Evolutionary conservation across 2,329 filamentous ascomycete species (phyloP), one percentile per base, ranked within the genome.

Genomic region (Talaromyces marneffei): DNA sequence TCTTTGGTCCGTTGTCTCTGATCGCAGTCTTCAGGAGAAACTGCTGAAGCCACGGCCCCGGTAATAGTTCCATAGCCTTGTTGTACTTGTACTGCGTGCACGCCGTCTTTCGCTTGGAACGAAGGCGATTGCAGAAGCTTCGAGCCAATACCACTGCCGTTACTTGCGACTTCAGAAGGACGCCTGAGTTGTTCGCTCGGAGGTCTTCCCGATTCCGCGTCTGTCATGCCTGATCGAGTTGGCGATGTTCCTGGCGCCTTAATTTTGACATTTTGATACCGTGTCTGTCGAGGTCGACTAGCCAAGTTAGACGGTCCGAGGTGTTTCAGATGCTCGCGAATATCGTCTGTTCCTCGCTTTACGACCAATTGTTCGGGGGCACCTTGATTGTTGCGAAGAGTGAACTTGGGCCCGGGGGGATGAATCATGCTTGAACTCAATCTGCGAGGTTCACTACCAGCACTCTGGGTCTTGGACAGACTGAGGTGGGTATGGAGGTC

Each of bases 251-350:
- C 68, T 14, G 79, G 83, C 14, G 84, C 85, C 71, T 88, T 88
- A 72, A 88, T 87, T 72, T 87, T 87, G 64, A 88, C 85, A 9
- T 80, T 81, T 61, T 80, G 80, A 71, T 84, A 87, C 37, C 85
- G 83, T 6, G 85, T 88, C 37, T 81, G 74, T 58, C 83, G 83
- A 2, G 85, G 85, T 44, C 81, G 77, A 64, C 79, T 85, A 20
- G 85, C 85, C 16, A 82, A 77, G 66, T 88, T 88, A 18, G 84
- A 87, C 0, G 85, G 85, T 4, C 85, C 85, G 2, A 88, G 78
- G 67, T 87, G 84, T 68, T 83, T 85, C 20, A 87, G 72, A 61
- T 87, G 85, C 67, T 86, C 79, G 53, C 79, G 79, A 55, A 87
- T 74, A 31, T 85, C 82, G 40, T 83, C 77, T 8, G 82, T 82